These are phyloP conservation scores for Acidiella bohemica DNA, from an alignment of 495 filamentous ascomycete species.

Conservation along the genomic window DNA sequence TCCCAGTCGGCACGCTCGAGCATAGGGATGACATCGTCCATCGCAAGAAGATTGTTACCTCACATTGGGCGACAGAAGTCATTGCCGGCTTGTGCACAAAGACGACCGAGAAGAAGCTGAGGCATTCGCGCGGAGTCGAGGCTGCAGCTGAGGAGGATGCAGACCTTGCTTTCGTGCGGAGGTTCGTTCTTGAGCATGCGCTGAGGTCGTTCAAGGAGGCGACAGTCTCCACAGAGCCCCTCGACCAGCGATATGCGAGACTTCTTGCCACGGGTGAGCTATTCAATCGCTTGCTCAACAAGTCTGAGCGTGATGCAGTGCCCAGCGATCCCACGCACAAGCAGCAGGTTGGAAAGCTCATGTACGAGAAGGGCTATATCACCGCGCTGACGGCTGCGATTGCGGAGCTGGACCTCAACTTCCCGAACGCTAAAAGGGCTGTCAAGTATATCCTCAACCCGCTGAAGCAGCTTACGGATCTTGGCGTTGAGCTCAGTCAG, in stretches of 20 bases:
- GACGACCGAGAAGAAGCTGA: constrained; percentile 53
- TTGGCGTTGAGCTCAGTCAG: constrained; percentile 72
- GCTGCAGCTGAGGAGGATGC: constrained; percentile 55
- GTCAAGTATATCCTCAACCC: constrained; percentile 93
- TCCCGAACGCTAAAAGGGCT: constrained; percentile 78
- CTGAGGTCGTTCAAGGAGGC: constrained; percentile 88
- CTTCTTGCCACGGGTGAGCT: constrained; percentile 77
- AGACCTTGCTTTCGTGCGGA: constrained; percentile 80
- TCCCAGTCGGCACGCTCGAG: constrained; percentile 63
- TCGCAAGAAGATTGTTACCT: constrained; percentile 75
- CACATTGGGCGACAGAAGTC: constrained; percentile 68
- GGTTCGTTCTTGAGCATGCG: constrained; percentile 87
- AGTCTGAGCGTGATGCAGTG: constrained; percentile 2
- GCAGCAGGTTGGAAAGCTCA: constrained; percentile 73
- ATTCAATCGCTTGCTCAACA: constrained; percentile 72
- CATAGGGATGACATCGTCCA: constrained; percentile 58
- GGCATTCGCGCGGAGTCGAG: constrained; percentile 22
- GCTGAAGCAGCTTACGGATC: constrained; percentile 71
- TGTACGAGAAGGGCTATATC: constrained; percentile 97
- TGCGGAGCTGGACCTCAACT: constrained; percentile 90
- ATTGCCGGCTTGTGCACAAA: constrained; percentile 77
- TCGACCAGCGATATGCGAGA: constrained; percentile 77
- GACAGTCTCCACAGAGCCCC: constrained; percentile 56
- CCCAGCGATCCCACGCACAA: constrained; percentile 31
- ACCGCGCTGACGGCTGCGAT: constrained; percentile 76